Evolutionary conservation across 2,329 filamentous ascomycete species (phyloP).

Genomic region (Stagonosporopsis tanaceti): DNA sequence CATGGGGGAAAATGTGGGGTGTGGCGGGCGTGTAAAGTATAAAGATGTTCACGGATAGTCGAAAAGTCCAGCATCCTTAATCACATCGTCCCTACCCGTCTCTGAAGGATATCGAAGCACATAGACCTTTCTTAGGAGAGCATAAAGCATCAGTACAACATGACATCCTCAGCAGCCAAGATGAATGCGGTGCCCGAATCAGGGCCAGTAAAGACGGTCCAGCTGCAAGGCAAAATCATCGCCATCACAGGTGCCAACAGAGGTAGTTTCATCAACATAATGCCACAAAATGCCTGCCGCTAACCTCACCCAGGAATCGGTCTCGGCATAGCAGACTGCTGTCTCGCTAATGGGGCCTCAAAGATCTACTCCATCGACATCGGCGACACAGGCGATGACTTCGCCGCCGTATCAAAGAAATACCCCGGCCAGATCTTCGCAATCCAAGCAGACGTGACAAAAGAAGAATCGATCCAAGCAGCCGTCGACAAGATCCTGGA

Average conservation of each 20-base stretch:
- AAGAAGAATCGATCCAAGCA: constrained; percentile 55
- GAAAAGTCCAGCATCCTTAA: background rate
- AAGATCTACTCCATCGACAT: constrained; percentile 59
- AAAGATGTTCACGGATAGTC: background rate
- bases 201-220: constrained; percentile 35
- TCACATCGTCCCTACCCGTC: background rate
- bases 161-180: constrained; percentile 26
- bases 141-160: constrained; percentile 3
- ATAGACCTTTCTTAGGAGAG: background rate
- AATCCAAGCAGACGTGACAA: constrained; percentile 57
- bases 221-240: constrained; percentile 39
- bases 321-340: constrained; percentile 58
- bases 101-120: too few species aligned
- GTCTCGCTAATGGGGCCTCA: constrained; percentile 55
- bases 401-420: constrained; percentile 47
- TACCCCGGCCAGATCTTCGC: constrained; percentile 54
- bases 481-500: constrained; percentile 57
- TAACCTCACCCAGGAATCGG: constrained; percentile 47
- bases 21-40: constrained; percentile 2
- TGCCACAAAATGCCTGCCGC: background rate
- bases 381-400: constrained; percentile 54
- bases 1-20: constrained; percentile 10
- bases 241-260: constrained; percentile 43
- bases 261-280: constrained; percentile 8
- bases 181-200: constrained; percentile 18